These are phyloP conservation scores for Artemisia annua DNA, from an alignment of 129 eudicot genomes.

Conservation along the genomic window DNA sequence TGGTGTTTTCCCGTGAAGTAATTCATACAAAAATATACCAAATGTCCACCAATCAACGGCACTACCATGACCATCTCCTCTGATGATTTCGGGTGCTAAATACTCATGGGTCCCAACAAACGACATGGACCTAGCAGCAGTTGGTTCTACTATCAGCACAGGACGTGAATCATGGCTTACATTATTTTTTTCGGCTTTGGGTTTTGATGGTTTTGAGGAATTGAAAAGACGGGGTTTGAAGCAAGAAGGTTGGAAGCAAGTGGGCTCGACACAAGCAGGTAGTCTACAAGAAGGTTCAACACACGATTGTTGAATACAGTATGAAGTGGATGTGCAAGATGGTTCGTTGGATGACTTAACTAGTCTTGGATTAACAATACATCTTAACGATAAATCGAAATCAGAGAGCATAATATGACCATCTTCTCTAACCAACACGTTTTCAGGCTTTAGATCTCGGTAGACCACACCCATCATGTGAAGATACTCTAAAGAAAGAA, in stretches of 20 bases:
- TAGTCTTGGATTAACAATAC: slow-evolving; percentile 75
- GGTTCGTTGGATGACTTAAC: slow-evolving; percentile 55
- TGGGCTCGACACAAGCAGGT: slow-evolving; percentile 71
- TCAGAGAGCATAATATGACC: slow-evolving; percentile 96
- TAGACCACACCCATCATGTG: slow-evolving; percentile 99
- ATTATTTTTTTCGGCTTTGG: slow-evolving; percentile 33
- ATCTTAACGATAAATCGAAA: slow-evolving; percentile 77
- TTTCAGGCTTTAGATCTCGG: slow-evolving; percentile 90
- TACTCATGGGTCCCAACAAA: slow-evolving; percentile 96
- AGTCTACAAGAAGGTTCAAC: slow-evolving; percentile 74
- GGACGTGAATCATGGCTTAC: slow-evolving; percentile 61
- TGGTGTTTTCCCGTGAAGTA: slow-evolving; percentile 86
- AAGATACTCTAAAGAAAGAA: slow-evolving; percentile 86
- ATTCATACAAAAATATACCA: slow-evolving; percentile 83
- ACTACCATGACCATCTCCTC: slow-evolving; percentile 99
- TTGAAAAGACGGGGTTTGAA: slow-evolving; percentile 81
- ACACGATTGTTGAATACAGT: slow-evolving; percentile 83
- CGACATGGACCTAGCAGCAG: slow-evolving; percentile 91
- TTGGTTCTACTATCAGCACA: slow-evolving; percentile 78
- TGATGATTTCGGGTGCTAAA: slow-evolving; percentile 87
- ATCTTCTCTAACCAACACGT: slow-evolving; percentile 84
- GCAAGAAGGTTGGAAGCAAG: slow-evolving; percentile 88
- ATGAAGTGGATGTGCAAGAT: slow-evolving; percentile 56
- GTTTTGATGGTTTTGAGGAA: slow-evolving; percentile 57
- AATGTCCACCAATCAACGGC: slow-evolving; percentile 98